A percentile compares a stretch with the other conserved stretches of the same genome.
Conservation (phyloP, 2,329 filamentous ascomycete genomes). For the Rhinocladiella similis region DNA sequence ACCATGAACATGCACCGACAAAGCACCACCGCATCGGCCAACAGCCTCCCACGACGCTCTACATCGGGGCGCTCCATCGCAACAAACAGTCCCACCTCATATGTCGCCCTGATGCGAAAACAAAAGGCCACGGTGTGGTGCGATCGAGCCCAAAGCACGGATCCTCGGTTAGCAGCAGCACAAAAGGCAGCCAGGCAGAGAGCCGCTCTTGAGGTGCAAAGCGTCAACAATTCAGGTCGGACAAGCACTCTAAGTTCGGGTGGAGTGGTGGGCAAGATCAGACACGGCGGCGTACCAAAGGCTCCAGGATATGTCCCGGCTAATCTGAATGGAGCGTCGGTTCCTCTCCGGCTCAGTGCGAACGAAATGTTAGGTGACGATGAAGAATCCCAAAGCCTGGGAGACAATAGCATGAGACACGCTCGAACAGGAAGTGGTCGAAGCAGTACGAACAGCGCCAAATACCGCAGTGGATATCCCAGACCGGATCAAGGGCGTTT, state of each 20-base stretch:
- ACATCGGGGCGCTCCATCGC: slow-evolving; percentile 29
- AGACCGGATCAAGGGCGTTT: slow-evolving; percentile 33
- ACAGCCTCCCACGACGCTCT: slow-evolving; percentile 28
- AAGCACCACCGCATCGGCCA: slow-evolving; percentile 24
- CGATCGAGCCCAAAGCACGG: slow-evolving; percentile 88
- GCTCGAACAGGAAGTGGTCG: slow-evolving; percentile 59
- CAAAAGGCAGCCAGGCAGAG: slow-evolving; percentile 85
- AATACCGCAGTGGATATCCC: slow-evolving; percentile 47
- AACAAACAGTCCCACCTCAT: slow-evolving; percentile 44
- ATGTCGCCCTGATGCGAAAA: slow-evolving; percentile 92
- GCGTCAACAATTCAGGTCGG: slow-evolving; percentile 55
- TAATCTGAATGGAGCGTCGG: slow-evolving; percentile 73
- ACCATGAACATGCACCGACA: slow-evolving; percentile 29
- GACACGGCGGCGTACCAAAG: slow-evolving; percentile 79
- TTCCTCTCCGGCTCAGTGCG: slow-evolving; percentile 89
- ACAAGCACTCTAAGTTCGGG: slow-evolving; percentile 63
- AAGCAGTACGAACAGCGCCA: slow-evolving; percentile 55
- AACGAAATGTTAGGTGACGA: slow-evolving; percentile 90
- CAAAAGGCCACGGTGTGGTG: slow-evolving; percentile 99
- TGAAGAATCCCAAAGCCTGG: slow-evolving; percentile 47
- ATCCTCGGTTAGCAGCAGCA: slow-evolving; percentile 77
- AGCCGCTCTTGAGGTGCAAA: slow-evolving; percentile 79
- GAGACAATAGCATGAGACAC: slow-evolving; percentile 43
- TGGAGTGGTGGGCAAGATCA: slow-evolving; percentile 69
- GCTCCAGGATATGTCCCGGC: slow-evolving; percentile 77